Base-by-base conservation (phyloP, 1,139 yeast species). In the Petasospora rhodanensis region DNA sequence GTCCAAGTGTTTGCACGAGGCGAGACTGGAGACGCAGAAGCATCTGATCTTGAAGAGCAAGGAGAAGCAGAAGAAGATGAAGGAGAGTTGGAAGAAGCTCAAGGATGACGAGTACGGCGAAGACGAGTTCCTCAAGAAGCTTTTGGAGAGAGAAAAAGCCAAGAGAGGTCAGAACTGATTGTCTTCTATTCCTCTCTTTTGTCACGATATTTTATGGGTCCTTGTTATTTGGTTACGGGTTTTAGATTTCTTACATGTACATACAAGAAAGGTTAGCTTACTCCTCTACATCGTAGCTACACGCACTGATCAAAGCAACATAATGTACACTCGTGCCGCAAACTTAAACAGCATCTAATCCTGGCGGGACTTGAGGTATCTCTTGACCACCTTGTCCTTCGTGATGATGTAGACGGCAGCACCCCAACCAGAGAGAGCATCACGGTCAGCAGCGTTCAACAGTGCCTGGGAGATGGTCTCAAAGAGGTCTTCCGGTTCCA, bases 341-440 rank as follows among this genome's bases (percentile, higher is more conserved):
- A 18, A 12, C 17, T 14, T 14, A 12, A 14, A 18, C 16, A 12
- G 13, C 12, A n/a, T 19, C 56, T 63, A 79, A 73, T 91, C 98
- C 68, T 89, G 97, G 62, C 98, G 79, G 38, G 96, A 87, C 68
- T 81, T 87, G 62, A 93, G 75, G 52, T 83, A 78, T 57, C 94
- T 77, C 65, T 80, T 87, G 35, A 78, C 73, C 37, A 91, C 94
- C 60, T 85, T 83, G 58, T 91, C 97, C 66, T 89, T 89, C 35
- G 96, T 86, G 38, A 93, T 76, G 41, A 93, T 67, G 60, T 91
- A 89, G 24, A 93, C 98, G 21, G 85, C 84, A 12, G 95, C 96
- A 53, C 99, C 99, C 96, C 97, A 91, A 43, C 98, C 98, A 32
- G 95, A 80, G 45, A 93, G 70, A 6, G 97, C 95, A 64, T 93